Evolutionary conservation across 106 monocot species (phyloP).

Genomic region (Cymbidium sinense): DNA sequence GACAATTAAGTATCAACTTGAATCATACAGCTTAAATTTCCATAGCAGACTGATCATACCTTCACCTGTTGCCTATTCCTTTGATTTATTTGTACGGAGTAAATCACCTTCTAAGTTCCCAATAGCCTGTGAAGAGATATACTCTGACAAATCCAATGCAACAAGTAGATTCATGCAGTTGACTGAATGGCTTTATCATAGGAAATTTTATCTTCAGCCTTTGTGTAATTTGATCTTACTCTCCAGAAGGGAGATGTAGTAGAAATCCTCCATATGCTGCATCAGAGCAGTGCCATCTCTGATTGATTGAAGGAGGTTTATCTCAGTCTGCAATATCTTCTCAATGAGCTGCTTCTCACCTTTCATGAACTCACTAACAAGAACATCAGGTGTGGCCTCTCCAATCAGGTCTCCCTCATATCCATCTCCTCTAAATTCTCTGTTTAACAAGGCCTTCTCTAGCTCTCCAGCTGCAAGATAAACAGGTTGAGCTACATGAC

Average conservation of each 20-base stretch:
- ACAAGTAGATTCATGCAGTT: slow-evolving; percentile 4
- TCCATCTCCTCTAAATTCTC: slow-evolving; percentile 47
- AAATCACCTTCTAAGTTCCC: no score
- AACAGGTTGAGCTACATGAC: slow-evolving; percentile 92
- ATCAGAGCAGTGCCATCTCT: slow-evolving; percentile 96
- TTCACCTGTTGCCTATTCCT: background rate
- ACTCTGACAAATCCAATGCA: background rate
- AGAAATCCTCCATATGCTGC: slow-evolving; percentile 99
- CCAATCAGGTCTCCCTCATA: slow-evolving; percentile 83
- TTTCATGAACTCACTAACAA: slow-evolving; percentile 89
- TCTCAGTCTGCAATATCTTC: slow-evolving; percentile 89
- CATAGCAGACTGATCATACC: background rate
- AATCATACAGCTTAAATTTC: background rate
- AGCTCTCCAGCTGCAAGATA: slow-evolving; percentile 70
- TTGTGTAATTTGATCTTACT: slow-evolving; percentile 28
- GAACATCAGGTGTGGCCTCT: slow-evolving; percentile 84
- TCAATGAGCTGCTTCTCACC: slow-evolving; percentile 87
- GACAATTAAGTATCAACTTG: background rate
- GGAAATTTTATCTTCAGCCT: slow-evolving; percentile 1
- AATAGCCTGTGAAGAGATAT: no score
- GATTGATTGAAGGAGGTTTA: slow-evolving; percentile 76
- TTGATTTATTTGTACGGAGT: background rate
- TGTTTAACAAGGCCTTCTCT: slow-evolving; percentile 52
- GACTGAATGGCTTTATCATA: slow-evolving; percentile 5
- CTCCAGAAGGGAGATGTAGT: slow-evolving; percentile 75